Percentiles rank a stretch among this genome's conserved stretches.
phyloP scores from a whole-genome alignment of 2,329 filamentous ascomycete genomes.

The Plectosphaerella sp. region DNA sequence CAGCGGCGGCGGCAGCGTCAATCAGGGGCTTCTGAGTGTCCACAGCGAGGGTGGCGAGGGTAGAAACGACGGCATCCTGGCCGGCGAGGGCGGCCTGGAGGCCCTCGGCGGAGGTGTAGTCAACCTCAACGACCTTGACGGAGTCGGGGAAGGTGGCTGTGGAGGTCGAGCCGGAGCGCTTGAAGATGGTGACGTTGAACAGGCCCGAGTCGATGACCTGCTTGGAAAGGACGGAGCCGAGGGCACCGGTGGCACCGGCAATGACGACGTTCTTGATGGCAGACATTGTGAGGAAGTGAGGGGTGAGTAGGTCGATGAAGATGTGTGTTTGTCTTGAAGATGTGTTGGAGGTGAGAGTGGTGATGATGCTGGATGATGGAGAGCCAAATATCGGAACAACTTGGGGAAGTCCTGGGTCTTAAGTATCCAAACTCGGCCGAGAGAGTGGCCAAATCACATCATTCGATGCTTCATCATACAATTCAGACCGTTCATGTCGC shows the following conservation, averaged over 20 bases:
- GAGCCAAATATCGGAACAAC: too few species aligned
- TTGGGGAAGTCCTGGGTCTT: too few species aligned
- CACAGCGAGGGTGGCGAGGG: conserved; percentile 29
- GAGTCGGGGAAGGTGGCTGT: conserved; percentile 19
- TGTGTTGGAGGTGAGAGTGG: not conserved
- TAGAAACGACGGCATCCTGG: conserved; percentile 51
- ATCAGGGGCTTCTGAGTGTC: conserved; percentile 45
- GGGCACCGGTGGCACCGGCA: conserved; percentile 20
- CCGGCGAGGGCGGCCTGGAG: conserved; percentile 48
- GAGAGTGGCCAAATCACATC: too few species aligned
- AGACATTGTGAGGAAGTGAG: not conserved
- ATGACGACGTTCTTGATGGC: conserved; percentile 2
- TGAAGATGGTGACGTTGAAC: conserved; percentile 30
- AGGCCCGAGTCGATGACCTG: conserved; percentile 20
- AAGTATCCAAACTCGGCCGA: too few species aligned
- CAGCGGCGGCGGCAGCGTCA: conserved; percentile 46
- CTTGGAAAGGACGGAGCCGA: conserved; percentile 24
- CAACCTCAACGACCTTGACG: conserved; percentile 26
- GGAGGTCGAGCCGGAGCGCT: conserved; percentile 33
- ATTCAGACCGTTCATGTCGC: too few species aligned
- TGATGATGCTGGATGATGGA: too few species aligned
- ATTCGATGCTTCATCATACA: too few species aligned
- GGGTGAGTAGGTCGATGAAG: not conserved
- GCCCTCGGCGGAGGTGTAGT: conserved; percentile 30
- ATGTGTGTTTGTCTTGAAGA: not conserved